Conservation (phyloP, 2,329 filamentous ascomycete species). For the Raffaelea ambrosiae region DNA sequence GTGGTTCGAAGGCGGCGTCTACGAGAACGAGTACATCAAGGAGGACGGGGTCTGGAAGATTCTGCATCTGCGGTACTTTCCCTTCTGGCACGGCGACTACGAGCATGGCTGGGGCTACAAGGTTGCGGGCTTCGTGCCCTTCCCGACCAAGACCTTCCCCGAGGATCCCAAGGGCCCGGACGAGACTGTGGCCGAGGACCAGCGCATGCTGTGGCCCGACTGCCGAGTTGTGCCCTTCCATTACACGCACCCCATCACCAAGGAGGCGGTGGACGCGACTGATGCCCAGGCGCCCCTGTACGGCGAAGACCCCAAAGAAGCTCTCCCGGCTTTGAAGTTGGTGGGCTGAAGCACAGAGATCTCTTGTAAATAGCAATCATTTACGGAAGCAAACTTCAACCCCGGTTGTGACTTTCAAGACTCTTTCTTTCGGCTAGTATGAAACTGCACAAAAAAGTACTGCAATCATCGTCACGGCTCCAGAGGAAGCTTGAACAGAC, state of each 20-base stretch:
- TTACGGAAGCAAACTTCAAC: too few species aligned
- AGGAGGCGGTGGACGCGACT: slow-evolving; percentile 31
- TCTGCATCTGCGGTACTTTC: slow-evolving; percentile 45
- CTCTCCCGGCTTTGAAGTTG: slow-evolving; percentile 29
- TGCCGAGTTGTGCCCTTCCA: slow-evolving; percentile 46
- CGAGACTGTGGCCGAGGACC: slow-evolving; percentile 34
- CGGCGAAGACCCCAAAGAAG: slow-evolving; percentile 29
- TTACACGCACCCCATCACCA: slow-evolving; percentile 42
- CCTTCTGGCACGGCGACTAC: slow-evolving; percentile 48
- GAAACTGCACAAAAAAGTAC: too few species aligned
- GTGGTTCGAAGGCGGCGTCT: slow-evolving; percentile 51
- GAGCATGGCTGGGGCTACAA: slow-evolving; percentile 46
- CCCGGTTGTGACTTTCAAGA: too few species aligned
- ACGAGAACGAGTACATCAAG: slow-evolving; percentile 52
- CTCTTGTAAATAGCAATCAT: neutral
- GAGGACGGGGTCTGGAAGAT: slow-evolving; percentile 46
- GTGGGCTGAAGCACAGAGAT: neutral
- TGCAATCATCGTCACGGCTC: slow-evolving; percentile 5
- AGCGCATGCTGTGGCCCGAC: slow-evolving; percentile 48
- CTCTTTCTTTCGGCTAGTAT: too few species aligned
- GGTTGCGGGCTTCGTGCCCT: slow-evolving; percentile 43
- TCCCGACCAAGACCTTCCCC: slow-evolving; percentile 36
- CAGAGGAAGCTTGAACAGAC: slow-evolving; percentile 24
- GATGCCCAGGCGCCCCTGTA: slow-evolving; percentile 39
- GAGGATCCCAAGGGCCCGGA: slow-evolving; percentile 43